Evolutionary conservation across 257 asterid genomes (phyloP).

Genomic region (Petrea volubilis): DNA sequence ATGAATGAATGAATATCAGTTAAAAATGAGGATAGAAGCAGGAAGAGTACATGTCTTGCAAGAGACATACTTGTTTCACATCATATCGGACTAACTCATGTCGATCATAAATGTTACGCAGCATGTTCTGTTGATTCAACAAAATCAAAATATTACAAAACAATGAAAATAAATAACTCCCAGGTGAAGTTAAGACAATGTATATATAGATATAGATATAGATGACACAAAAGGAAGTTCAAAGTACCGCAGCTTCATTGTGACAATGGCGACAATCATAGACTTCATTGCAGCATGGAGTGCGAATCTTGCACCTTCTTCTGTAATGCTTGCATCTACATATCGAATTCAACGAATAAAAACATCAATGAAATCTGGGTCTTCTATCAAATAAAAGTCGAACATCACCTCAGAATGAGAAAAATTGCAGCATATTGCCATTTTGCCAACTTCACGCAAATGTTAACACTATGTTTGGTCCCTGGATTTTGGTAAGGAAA

Average conservation of each 20-base stretch:
- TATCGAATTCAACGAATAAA: not conserved
- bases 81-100: slow-evolving; percentile 78
- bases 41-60: slow-evolving; percentile 27
- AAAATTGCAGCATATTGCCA: not conserved
- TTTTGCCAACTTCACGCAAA: not conserved
- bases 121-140: slow-evolving; percentile 50
- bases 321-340: slow-evolving; percentile 67
- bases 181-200: not conserved
- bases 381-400: not conserved
- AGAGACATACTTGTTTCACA: slow-evolving; percentile 76
- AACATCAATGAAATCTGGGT: not conserved
- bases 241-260: slow-evolving; percentile 59
- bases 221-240: not conserved
- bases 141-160: slow-evolving; percentile 19
- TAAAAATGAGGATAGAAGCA: slow-evolving; percentile 4
- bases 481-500: too few species aligned
- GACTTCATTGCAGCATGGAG: slow-evolving; percentile 80
- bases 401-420: not conserved
- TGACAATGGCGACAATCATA: slow-evolving; percentile 78
- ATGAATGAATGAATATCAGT: not conserved
- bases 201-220: not conserved
- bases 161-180: not conserved
- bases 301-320: slow-evolving; percentile 70
- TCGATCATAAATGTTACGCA: slow-evolving; percentile 63
- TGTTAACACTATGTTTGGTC: too few species aligned